Base-by-base conservation (phyloP, 2,329 filamentous ascomycete species). In the Drechmeria coniospora region DNA sequence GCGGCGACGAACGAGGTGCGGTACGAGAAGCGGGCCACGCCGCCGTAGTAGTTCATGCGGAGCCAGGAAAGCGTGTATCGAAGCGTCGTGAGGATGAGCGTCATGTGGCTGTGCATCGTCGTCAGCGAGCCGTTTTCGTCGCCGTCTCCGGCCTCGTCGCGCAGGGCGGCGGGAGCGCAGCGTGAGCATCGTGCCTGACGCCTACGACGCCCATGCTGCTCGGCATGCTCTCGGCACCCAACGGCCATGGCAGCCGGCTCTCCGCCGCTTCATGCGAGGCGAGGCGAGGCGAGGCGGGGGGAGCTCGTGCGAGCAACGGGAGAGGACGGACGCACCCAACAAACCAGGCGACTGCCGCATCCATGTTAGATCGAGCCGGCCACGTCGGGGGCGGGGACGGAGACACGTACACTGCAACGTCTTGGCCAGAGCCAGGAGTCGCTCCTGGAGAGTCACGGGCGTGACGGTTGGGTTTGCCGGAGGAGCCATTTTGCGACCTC, bases 1-100 rank as follows among this genome's bases (percentile, higher is more conserved):
- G 90, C 90, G 3, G 86, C 77, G 42, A 94, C 41, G 53, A 98
- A 98, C 32, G 86, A 81, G 30, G 78, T 71, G 45, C 90, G 86
- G 63, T 98, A 98, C 32, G 79, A 79, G 54, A 90, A 75, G 40
- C 71, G 66, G 26, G 87, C 86, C 63, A 74, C 73, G 49, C 70
- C 59, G 32, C 74, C 75, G 51, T 79, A 79, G 54, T 74, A 84
- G 66, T 92, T 92, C 66, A 95, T 79, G 46, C 79, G 78, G 32
- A 94, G 57, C 63, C 83, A 92, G 26, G 84, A 92, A 36, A 95
- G 55, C 37, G 65, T 59, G 56, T 95, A 98, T 50, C 84, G 79
- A 46, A 79, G 51, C 28, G 87, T 82, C 47, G 74, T 77, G 42
- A 92, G 59, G 41, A 98, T 77, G 36, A 95, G 72, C 21, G 77